These are phyloP conservation scores for Boletus eberwhitei DNA, from an alignment of 768 basidiomycete genomes.

Conservation along the genomic window DNA sequence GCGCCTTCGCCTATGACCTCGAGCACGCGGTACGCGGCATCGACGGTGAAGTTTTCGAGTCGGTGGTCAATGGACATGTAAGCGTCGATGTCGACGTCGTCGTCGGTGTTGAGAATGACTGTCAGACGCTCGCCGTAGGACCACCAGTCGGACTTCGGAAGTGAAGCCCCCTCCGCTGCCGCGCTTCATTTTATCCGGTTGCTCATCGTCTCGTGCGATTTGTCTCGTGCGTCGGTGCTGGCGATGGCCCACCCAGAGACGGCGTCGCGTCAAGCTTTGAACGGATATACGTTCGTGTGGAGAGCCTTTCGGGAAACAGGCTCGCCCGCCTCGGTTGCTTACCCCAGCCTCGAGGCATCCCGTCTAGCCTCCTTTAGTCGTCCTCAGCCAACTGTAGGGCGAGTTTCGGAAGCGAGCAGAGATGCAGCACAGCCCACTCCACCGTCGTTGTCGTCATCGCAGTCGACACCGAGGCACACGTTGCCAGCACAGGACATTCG, in stretches of 20 bases:
- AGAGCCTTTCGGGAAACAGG: neutral
- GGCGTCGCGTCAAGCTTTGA: neutral
- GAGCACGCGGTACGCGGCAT: constrained; percentile 62
- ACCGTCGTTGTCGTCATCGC: neutral
- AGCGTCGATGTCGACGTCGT: neutral
- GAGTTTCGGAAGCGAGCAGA: neutral
- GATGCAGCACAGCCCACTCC: neutral
- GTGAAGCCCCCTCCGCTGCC: neutral
- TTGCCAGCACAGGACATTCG: neutral
- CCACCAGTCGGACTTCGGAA: constrained; percentile 24
- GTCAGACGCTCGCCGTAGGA: neutral
- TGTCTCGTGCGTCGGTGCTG: neutral
- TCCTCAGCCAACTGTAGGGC: neutral
- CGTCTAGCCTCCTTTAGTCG: neutral
- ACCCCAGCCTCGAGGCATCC: neutral
- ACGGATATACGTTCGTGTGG: neutral
- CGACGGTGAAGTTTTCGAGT: constrained; percentile 48
- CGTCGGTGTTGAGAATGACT: constrained; percentile 3
- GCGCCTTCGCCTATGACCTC: constrained; percentile 94
- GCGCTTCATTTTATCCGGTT: neutral
- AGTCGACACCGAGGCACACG: neutral
- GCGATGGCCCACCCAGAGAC: neutral
- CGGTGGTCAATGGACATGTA: constrained; percentile 27
- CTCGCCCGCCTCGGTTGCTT: neutral
- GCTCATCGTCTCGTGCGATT: neutral